Conservation (phyloP, 352 stramenopile species). For the Achlya hypogyna region DNA sequence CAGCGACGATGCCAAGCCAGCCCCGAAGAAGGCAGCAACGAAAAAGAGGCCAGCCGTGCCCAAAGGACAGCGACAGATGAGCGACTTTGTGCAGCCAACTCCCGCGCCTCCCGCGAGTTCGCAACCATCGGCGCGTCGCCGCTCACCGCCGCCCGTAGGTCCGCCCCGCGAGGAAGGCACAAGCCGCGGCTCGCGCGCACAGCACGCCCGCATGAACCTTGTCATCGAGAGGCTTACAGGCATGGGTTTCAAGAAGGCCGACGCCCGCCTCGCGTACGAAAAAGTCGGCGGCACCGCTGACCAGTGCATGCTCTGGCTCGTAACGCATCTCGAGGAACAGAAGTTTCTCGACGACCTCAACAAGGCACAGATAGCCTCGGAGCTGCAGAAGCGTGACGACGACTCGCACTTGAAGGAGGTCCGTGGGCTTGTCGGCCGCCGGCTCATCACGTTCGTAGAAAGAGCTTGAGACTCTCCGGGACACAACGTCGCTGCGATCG, state of each 20-base stretch:
- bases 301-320: constrained; percentile 74
- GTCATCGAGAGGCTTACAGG: constrained; percentile 36
- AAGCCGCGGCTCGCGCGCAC: background rate
- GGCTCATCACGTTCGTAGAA: constrained; percentile 26
- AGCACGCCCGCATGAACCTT: background rate
- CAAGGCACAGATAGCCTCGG: constrained; percentile 63
- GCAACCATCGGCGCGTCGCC: background rate
- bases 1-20: no score
- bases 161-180: background rate
- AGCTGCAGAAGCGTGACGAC: constrained; percentile 54
- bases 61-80: background rate
- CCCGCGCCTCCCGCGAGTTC: background rate
- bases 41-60: background rate
- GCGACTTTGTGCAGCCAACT: background rate
- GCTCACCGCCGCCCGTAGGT: background rate
- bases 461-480: constrained; percentile 41
- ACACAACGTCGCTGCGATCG: constrained; percentile 45
- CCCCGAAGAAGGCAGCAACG: background rate
- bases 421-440: background rate
- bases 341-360: constrained; percentile 65
- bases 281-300: constrained; percentile 46
- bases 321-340: constrained; percentile 59
- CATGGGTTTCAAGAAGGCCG: constrained; percentile 56
- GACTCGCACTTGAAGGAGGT: constrained; percentile 23
- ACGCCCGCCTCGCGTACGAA: constrained; percentile 51